Base-by-base conservation (phyloP, 108 stramenopile genomes). In the Schizochytrium sp. region DNA sequence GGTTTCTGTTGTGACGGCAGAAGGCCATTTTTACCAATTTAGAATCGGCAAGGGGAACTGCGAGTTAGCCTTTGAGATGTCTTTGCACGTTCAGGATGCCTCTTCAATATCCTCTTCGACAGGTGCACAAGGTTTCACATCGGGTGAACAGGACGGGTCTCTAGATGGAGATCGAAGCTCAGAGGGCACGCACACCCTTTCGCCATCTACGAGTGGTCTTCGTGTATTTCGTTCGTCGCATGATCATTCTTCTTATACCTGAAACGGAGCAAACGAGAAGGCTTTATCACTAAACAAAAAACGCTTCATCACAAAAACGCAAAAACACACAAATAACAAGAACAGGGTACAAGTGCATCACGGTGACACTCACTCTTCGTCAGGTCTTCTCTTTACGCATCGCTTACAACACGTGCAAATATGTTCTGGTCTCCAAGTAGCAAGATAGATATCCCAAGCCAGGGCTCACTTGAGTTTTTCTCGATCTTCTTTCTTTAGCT, bases 21-120 rank as follows among this genome's bases (percentile, higher is more conserved):
- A 83, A 10, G 76, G 76, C 76, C 76, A 83, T 55, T 83, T 83
- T 83, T 83, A 83, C 76, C 76, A 83, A 42, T 83, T 38, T 28
- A 17, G 76, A 47, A 83, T 83, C 15, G 50, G 76, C 17, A 38
- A 5, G 45, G 76, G 76, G n/a, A 53, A 17, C 15, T 83, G 76
- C 53, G 50, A 83, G 76, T 53, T 83, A 13, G 76, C 47, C 2
- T 83, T 83, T 83, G 76, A 83, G 76, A 83, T 83, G 47, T 83
- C 76, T 7, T 53, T 83, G 10, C 47, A 83, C 76, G 76, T 83
- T 2, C 19, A 40, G 28, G 76, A 83, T 44, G 28, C 28, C 28
- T 28, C 28, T 28, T 28, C 28, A 28, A 28, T 28, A 28, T 28
- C 28, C 28, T 28, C 28, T 28, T 28, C 28, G 28, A 28, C 28